Conservation (phyloP, 2,329 filamentous ascomycete species). For the Chaetomiaceae sp. region DNA sequence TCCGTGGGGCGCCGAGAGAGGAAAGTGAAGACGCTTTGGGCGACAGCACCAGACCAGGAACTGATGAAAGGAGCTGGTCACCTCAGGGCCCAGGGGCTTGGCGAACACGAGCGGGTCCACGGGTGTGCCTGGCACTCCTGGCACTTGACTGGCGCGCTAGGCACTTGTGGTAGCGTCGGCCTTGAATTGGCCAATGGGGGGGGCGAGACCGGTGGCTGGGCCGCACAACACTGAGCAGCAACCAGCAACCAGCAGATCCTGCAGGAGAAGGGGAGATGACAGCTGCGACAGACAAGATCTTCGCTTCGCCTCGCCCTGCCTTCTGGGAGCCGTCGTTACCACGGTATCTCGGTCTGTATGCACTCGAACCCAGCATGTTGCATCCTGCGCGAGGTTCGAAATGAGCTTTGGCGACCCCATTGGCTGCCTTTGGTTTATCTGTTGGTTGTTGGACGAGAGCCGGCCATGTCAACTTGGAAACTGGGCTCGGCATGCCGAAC, state of each 20-base stretch:
- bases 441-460: no score
- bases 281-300: background rate
- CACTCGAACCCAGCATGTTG: background rate
- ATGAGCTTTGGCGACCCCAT: no score
- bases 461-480: no score
- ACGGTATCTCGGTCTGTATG: background rate
- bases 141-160: no score
- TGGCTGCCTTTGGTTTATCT: no score
- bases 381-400: background rate
- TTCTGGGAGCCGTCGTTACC: no score
- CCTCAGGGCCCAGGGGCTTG: background rate
- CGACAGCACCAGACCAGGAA: background rate
- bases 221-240: no score
- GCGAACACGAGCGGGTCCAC: background rate
- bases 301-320: background rate
- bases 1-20: background rate
- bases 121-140: background rate
- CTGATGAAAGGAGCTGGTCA: no score
- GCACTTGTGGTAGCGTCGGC: background rate
- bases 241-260: background rate
- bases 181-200: constrained; percentile 4
- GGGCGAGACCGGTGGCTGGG: background rate
- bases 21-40: background rate
- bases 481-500: constrained; percentile 1
- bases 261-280: constrained; percentile 5